Percentiles rank a stretch among this genome's conserved stretches.
phyloP scores from a whole-genome alignment of 495 filamentous ascomycete species.

The Neurospora intermedia region DNA sequence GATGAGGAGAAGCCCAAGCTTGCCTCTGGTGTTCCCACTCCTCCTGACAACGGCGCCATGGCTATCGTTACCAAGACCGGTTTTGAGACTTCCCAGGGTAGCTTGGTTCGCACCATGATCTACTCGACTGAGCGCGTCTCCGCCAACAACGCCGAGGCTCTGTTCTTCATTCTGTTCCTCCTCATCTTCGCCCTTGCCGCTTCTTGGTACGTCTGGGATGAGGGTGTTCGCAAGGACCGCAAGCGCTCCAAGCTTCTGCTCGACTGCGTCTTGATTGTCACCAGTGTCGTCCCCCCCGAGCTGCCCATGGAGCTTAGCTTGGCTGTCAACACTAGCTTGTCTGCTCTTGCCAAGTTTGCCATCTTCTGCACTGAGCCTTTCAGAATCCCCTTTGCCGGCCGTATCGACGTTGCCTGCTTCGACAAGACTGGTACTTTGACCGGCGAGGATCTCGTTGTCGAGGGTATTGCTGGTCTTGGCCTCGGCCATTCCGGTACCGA shows the following conservation, averaged over 20 bases:
- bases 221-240: conserved; percentile 83
- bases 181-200: conserved; percentile 93
- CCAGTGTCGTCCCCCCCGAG: conserved; percentile 93
- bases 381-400: conserved; percentile 94
- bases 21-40: conserved; percentile 56
- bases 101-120: conserved; percentile 97
- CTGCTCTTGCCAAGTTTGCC: conserved; percentile 84
- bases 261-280: conserved; percentile 95
- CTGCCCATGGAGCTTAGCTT: conserved; percentile 96
- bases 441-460: conserved; percentile 93
- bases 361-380: conserved; percentile 99
- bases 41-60: conserved; percentile 88
- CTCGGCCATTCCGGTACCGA: conserved; percentile 56
- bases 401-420: conserved; percentile 95
- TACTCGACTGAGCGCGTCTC: conserved; percentile 98
- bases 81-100: conserved; percentile 97
- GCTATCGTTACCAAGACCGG: conserved; percentile 94
- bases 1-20: conserved; percentile 59
- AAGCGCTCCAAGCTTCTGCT: conserved; percentile 95
- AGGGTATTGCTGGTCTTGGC: conserved; percentile 85
- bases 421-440: conserved; percentile 98
- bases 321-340: conserved; percentile 97
- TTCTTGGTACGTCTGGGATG: conserved; percentile 99
- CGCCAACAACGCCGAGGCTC: conserved; percentile 87
- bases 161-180: conserved; percentile 94